phyloP scores from a whole-genome alignment of 1,284 basidiomycete genomes.

The Ceraceosorus bombacis region DNA sequence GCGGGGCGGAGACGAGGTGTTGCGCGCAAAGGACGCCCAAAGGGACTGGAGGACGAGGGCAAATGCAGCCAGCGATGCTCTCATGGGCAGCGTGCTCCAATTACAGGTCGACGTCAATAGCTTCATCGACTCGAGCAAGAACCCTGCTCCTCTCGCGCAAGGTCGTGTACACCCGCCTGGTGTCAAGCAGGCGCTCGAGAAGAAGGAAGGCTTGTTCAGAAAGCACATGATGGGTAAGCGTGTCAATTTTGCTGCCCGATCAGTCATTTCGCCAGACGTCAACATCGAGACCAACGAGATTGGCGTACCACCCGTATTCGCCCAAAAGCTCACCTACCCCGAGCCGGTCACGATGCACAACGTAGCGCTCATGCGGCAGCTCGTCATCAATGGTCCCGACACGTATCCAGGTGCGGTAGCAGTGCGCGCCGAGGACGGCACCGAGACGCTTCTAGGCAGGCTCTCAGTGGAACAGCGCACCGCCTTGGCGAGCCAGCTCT shows the following conservation, averaged over 20 bases:
- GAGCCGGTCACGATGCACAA: slow-evolving; percentile 92
- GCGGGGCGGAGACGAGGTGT: slow-evolving; percentile 31
- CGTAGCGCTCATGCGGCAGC: slow-evolving; percentile 76
- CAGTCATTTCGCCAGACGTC: slow-evolving; percentile 97
- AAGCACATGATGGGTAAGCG: slow-evolving; percentile 99
- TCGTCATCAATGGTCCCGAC: slow-evolving; percentile 85
- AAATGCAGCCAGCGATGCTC: slow-evolving; percentile 53
- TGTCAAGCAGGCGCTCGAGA: slow-evolving; percentile 93
- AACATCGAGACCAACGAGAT: slow-evolving; percentile 99
- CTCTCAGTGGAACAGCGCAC: slow-evolving; percentile 76
- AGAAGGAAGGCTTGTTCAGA: slow-evolving; percentile 97
- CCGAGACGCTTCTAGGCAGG: slow-evolving; percentile 56
- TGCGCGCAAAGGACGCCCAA: slow-evolving; percentile 24
- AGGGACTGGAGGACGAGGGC: slow-evolving; percentile 50
- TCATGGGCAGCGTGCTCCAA: slow-evolving; percentile 77
- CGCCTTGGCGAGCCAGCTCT: slow-evolving; percentile 91
- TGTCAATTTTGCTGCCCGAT: slow-evolving; percentile 97
- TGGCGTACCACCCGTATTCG: slow-evolving; percentile 94
- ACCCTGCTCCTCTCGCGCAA: slow-evolving; percentile 72
- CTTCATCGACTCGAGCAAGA: slow-evolving; percentile 95
- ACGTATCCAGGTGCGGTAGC: slow-evolving; percentile 87
- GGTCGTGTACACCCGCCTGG: slow-evolving; percentile 89
- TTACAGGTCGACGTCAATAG: slow-evolving; percentile 93
- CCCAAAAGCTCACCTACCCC: slow-evolving; percentile 90
- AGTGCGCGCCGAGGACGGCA: slow-evolving; percentile 85